Percentiles rank a stretch among this genome's conserved stretches.
phyloP scores from a whole-genome alignment of 345 rosid species.

The Adansonia digitata region DNA sequence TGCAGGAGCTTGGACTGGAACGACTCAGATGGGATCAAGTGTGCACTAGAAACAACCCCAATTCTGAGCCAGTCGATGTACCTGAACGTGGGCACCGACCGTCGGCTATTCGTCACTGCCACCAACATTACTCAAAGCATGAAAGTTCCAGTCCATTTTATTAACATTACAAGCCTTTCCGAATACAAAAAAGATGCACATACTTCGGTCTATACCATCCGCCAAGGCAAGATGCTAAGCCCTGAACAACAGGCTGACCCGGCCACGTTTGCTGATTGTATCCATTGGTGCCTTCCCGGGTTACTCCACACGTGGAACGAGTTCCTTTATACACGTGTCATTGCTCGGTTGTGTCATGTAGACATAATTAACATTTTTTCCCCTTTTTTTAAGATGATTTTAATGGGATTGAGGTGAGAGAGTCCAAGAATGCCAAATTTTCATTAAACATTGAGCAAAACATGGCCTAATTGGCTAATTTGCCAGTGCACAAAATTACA shows the following conservation, averaged over 20 bases:
- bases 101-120: conserved; percentile 44
- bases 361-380: neutral
- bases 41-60: conserved; percentile 71
- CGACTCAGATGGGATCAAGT: conserved; percentile 75
- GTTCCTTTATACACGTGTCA: conserved; percentile 64
- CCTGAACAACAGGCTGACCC: conserved; percentile 79
- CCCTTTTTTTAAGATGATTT: conserved; percentile 5
- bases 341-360: conserved; percentile 50
- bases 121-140: conserved; percentile 46
- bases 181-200: conserved; percentile 91
- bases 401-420: conserved; percentile 10
- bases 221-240: conserved; percentile 74
- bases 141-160: conserved; percentile 53
- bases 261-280: conserved; percentile 79
- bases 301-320: conserved; percentile 93
- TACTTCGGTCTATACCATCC: conserved; percentile 73
- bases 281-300: conserved; percentile 98
- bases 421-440: conserved; percentile 11
- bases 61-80: conserved; percentile 47
- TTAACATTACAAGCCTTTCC: conserved; percentile 69
- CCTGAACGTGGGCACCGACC: conserved; percentile 68
- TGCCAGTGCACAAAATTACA: conserved; percentile 9
- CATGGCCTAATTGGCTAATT: neutral
- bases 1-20: conserved; percentile 88
- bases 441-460: neutral